These are phyloP conservation scores for Lantana camara DNA, from an alignment of 257 asterid species.

Conservation along the genomic window DNA sequence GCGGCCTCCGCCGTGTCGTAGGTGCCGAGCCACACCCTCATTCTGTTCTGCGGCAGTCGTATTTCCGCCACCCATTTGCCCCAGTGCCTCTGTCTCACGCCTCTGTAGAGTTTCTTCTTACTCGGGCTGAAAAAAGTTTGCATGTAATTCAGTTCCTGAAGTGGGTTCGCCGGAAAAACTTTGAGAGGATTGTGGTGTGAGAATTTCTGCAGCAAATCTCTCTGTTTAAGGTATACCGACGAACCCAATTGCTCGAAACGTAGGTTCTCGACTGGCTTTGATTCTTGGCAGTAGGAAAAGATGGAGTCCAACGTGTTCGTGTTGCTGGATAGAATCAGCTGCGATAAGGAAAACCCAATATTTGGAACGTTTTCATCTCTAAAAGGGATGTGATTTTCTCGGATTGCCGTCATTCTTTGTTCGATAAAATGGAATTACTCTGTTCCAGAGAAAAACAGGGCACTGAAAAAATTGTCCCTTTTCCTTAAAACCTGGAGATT, in stretches of 20 bases:
- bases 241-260: slow-evolving; percentile 62
- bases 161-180: slow-evolving; percentile 20
- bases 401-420: slow-evolving; percentile 40
- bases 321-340: slow-evolving; percentile 58
- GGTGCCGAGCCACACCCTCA: slow-evolving; percentile 95
- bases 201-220: slow-evolving; percentile 62
- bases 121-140: slow-evolving; percentile 44
- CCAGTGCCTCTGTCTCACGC: slow-evolving; percentile 99
- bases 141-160: slow-evolving; percentile 24
- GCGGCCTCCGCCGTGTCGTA: slow-evolving; percentile 94
- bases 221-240: slow-evolving; percentile 67
- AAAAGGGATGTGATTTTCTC: slow-evolving; percentile 33
- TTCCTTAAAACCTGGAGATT: background rate
- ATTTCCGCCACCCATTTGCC: slow-evolving; percentile 99
- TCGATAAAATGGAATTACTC: slow-evolving; percentile 7
- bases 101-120: slow-evolving; percentile 86
- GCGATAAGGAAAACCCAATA: slow-evolving; percentile 63
- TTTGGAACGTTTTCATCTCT: slow-evolving; percentile 31
- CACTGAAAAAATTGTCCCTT: slow-evolving; percentile 34
- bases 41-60: slow-evolving; percentile 86
- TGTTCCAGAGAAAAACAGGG: slow-evolving; percentile 30
- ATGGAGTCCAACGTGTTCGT: slow-evolving; percentile 86
- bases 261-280: slow-evolving; percentile 22
- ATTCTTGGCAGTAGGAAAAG: slow-evolving; percentile 54
- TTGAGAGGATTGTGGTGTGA: slow-evolving; percentile 40